These are phyloP conservation scores for Lathyrus aphaca DNA, from an alignment of 306 rosid species.

Conservation along the genomic window DNA sequence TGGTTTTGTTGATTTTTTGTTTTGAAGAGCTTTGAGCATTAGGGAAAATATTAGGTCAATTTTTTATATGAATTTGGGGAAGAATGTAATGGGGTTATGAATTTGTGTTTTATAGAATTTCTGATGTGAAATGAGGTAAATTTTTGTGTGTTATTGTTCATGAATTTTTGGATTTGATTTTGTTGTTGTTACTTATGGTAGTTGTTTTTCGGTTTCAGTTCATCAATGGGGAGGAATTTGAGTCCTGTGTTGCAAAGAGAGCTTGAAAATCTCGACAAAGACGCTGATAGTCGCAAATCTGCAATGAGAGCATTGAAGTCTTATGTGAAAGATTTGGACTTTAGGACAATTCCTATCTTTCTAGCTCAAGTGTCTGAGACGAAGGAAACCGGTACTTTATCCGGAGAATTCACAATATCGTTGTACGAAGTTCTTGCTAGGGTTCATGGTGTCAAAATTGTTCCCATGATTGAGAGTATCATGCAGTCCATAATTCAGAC, in stretches of 20 bases:
- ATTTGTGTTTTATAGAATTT: neutral
- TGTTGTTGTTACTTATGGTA: neutral
- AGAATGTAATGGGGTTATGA: neutral
- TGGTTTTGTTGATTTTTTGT: neutral
- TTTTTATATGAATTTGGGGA: neutral
- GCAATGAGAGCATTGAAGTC: constrained; percentile 80
- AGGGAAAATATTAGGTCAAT: neutral
- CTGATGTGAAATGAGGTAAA: neutral
- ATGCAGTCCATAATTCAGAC: constrained; percentile 79
- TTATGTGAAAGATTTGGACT: constrained; percentile 80
- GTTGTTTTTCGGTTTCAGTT: constrained; percentile 39
- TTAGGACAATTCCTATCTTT: constrained; percentile 73
- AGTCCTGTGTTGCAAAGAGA: constrained; percentile 61
- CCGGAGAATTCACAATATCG: constrained; percentile 78
- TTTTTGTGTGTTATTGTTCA: neutral
- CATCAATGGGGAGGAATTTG: constrained; percentile 59
- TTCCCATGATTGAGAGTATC: constrained; percentile 71
- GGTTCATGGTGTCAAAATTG: constrained; percentile 79
- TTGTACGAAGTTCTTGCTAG: constrained; percentile 89
- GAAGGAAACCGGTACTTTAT: constrained; percentile 68
- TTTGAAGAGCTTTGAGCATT: neutral
- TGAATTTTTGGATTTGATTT: constrained; percentile 1
- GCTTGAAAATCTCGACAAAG: constrained; percentile 78
- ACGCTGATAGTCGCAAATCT: constrained; percentile 72
- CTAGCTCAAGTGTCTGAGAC: constrained; percentile 93